phyloP scores from a whole-genome alignment of 129 eudicot species.

The Oenanthe sinensis region DNA sequence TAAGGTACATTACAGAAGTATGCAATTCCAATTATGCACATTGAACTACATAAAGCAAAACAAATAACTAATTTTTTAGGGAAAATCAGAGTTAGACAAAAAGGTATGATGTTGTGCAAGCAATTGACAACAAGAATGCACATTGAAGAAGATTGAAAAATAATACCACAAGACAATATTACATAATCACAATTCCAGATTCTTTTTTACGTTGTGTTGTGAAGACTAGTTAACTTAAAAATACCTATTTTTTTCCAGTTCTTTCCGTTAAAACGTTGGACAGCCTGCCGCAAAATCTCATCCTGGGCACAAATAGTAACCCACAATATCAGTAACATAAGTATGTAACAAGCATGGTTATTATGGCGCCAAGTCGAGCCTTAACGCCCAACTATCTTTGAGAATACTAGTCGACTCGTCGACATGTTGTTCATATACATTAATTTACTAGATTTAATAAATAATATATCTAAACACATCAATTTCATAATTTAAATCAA shows the following conservation, averaged over 20 bases:
- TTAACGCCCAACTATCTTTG: too few species aligned
- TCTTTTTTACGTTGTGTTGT: neutral
- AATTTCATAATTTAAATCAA: too few species aligned
- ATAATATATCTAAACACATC: too few species aligned
- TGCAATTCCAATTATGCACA: neutral
- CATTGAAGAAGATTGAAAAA: neutral
- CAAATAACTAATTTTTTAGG: neutral
- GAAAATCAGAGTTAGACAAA: neutral
- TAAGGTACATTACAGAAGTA: too few species aligned
- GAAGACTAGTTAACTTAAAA: neutral
- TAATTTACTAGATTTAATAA: too few species aligned
- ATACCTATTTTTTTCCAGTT: constrained; percentile 95
- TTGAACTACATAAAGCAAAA: neutral
- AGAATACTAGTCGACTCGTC: too few species aligned
- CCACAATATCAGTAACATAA: neutral
- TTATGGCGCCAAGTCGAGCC: too few species aligned
- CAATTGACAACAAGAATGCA: neutral
- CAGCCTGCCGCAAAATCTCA: constrained; percentile 68
- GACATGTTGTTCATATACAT: too few species aligned
- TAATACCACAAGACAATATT: neutral
- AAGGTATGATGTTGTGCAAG: neutral
- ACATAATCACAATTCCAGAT: neutral
- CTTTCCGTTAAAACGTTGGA: constrained; percentile 68
- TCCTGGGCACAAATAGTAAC: constrained; percentile 38
- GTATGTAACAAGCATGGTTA: neutral